A percentile compares a stretch with the other conserved stretches of the same genome.
Conservation (phyloP, 2,329 filamentous ascomycete genomes). For the Blumeria hordei region DNA sequence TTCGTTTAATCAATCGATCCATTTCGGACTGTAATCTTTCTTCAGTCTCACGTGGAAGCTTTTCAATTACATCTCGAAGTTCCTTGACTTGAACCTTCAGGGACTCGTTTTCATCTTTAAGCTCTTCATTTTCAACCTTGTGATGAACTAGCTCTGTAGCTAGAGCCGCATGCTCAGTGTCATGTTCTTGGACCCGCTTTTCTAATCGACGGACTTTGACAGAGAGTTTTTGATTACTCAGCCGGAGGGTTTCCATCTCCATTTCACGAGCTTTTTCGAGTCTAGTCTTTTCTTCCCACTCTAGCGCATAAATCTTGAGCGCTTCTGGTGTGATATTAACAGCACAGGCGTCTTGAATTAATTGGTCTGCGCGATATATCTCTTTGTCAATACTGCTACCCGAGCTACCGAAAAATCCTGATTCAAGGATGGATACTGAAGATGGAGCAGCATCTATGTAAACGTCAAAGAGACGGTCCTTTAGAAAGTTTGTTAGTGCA, state of each 20-base stretch:
- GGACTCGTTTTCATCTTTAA: constrained; percentile 74
- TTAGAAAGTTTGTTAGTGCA: constrained; percentile 67
- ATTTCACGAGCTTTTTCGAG: constrained; percentile 58
- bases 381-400: constrained; percentile 81
- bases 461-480: constrained; percentile 83
- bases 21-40: constrained; percentile 60
- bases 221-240: constrained; percentile 41
- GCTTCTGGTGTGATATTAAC: constrained; percentile 65
- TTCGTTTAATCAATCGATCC: constrained; percentile 76
- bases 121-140: constrained; percentile 79
- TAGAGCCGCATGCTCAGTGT: constrained; percentile 72
- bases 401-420: constrained; percentile 88
- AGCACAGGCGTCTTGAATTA: constrained; percentile 79
- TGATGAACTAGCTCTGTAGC: constrained; percentile 78
- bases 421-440: constrained; percentile 79
- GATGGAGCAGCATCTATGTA: constrained; percentile 92
- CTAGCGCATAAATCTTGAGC: constrained; percentile 53
- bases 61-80: constrained; percentile 65
- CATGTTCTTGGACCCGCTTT: constrained; percentile 66
- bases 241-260: constrained; percentile 52
- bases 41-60: constrained; percentile 75
- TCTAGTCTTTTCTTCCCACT: constrained; percentile 86
- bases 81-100: constrained; percentile 67
- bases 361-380: constrained; percentile 78
- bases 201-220: constrained; percentile 64